Conservation (phyloP, 2,329 filamentous ascomycete species). For the Elsinoe australis region DNA sequence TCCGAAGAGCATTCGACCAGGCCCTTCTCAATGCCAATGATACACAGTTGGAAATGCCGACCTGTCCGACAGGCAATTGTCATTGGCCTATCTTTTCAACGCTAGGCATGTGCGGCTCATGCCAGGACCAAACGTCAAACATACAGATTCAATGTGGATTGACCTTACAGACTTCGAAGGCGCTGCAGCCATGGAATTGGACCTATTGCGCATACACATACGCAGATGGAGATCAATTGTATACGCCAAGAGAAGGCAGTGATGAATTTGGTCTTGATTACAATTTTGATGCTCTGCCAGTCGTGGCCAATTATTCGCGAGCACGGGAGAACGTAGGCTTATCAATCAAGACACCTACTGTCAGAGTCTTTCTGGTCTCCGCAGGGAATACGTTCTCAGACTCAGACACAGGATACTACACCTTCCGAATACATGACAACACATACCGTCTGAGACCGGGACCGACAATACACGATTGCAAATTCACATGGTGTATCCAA, state of each 20-base stretch:
- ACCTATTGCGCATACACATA: neutral
- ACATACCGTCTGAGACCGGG: neutral
- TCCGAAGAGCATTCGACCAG: conserved; percentile 10
- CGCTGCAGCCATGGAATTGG: neutral
- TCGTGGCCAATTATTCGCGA: neutral
- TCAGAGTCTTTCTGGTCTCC: neutral
- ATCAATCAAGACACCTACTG: neutral
- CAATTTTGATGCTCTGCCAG: neutral
- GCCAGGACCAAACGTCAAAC: neutral
- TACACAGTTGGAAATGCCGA: neutral
- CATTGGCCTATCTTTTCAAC: conserved; percentile 19
- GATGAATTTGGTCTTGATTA: neutral
- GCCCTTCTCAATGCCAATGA: conserved; percentile 16
- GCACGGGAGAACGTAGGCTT: neutral
- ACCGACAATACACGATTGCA: neutral
- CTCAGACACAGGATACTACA: neutral
- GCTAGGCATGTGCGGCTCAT: conserved; percentile 21
- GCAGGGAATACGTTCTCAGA: neutral
- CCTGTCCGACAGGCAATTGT: conserved; percentile 21
- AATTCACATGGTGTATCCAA: neutral
- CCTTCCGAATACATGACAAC: neutral
- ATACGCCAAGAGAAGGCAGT: neutral
- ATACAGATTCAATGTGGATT: neutral
- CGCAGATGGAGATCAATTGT: neutral
- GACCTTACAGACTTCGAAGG: neutral